Base-by-base conservation (phyloP, 139 green algal genomes). In the Astrephomene gubernaculifera region DNA sequence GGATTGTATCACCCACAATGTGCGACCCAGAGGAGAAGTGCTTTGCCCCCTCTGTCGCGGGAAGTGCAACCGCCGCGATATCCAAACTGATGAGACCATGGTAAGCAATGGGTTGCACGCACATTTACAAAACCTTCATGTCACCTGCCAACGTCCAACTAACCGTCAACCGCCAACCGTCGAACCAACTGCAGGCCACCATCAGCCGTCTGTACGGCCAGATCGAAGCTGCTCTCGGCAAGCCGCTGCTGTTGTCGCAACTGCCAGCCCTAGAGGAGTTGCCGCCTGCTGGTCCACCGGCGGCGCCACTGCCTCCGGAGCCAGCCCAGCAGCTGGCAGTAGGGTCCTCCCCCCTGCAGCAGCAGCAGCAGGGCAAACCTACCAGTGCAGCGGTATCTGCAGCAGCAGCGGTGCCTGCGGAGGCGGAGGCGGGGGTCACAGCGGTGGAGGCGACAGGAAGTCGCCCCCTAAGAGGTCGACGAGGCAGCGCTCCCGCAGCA, bases 11-110 rank as follows among this genome's bases (percentile, higher is more conserved):
- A 61, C 49, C 3, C 35, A 71, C 9, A 54, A 80, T 52, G 33
- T 69, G 5, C 35, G n/a, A 38, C 22, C 69, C 1, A 14, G 61
- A 0, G 53, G 76, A 9, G 60, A 73, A 41, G 39, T 83, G 24
- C 6, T 63, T 1, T 93, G 89, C 70, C 89, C 89, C 2, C 70
- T 87, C 38, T 91, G 90, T 45, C 88, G 89, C 6, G 41, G 22
- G 21, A 64, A 82, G 33, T 64, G 70, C 35, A 74, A 87, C 43
- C 71, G 87, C 7, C 83, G 87, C 1, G 87, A 93, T 33, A 73
- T 89, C 19, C 83, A 57, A 38, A 17, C 19, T 25, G 87, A 91
- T 36, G 21, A 27, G 19, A 87, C 81, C 52, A 63, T 93, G 27
- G 83, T 86, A 31, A 29, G 71, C 49, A n/a, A n/a, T n/a, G n/a